Evolutionary conservation across 495 filamentous ascomycete genomes (phyloP), one percentile per base, ranked within the genome.

Genomic region (Penicillium cosmopolitanum): DNA sequence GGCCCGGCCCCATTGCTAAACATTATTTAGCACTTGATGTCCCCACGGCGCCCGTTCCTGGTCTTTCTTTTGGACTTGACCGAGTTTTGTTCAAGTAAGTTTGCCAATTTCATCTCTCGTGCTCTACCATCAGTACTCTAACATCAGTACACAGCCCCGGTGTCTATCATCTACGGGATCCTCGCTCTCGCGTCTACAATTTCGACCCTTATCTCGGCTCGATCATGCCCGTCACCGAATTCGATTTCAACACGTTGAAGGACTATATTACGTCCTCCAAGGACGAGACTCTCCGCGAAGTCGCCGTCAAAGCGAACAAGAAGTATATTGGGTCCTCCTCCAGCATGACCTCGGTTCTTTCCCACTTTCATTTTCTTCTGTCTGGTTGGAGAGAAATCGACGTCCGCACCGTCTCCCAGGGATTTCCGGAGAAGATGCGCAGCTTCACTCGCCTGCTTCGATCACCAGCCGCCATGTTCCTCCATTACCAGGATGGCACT

Each of bases 311-410:
- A 23, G 68, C 87, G 38, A 68, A 77, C n/a, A 93, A 89, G 66
- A 96, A 91, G 66, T 99, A 96, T 67, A 83, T 92, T 3, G 96
- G 96, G 9, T 98, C 95, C 21, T 96, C 95, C 5, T 98, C 95
- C 1, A 97, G 92, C 72, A 97, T 96, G 93, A 97, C 93, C 4
- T 82, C 87, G 3, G 85, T 87, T 47, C 81, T 99, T 40, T 81
- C 86, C 4, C 95, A 98, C 60, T 97, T 98, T 72, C 95, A 99
- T 71, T 97, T 83, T 67, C 86, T 98, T 23, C 82, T 99, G 3
- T 97, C 94, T 0, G 66, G 81, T 18, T 98, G 90, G 91, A 86
- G 95, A 40, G 69, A 73, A 31, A 77, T 96, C 60, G 91, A 92
- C 62, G 68, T 82, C 7, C 62, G 66, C 3, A 82, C 77, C 61